phyloP scores from a whole-genome alignment of 176 grass and related monocot species.

The Bromus sterilis region DNA sequence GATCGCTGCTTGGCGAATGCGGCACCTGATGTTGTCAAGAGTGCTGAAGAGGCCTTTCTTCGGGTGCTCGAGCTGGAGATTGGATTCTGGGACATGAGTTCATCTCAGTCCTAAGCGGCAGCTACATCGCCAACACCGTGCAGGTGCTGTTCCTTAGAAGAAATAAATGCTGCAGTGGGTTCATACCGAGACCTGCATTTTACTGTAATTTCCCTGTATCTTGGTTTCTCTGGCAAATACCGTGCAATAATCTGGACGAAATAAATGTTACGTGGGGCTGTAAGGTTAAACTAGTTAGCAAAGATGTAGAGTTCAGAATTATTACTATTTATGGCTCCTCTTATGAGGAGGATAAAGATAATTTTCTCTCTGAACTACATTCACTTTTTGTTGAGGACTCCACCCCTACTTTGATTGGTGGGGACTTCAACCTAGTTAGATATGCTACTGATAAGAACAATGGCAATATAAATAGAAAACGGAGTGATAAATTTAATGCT shows the following conservation, averaged over 20 bases:
- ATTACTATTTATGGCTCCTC: no score
- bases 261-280: neutral
- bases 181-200: neutral
- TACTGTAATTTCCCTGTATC: neutral
- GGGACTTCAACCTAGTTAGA: no score
- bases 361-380: no score
- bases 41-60: conserved; percentile 63
- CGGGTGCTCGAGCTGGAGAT: conserved; percentile 67
- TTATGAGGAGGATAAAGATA: no score
- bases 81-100: conserved; percentile 91
- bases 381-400: no score
- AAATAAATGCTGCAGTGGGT: conserved; percentile 7
- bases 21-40: conserved; percentile 27
- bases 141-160: neutral
- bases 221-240: neutral
- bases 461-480: no score
- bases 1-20: conserved; percentile 57
- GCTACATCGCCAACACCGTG: neutral
- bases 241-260: neutral
- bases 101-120: neutral
- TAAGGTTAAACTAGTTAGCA: no score
- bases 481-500: no score
- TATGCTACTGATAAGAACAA: no score
- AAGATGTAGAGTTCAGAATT: no score
- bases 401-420: no score